phyloP scores from a whole-genome alignment of 2,329 filamentous ascomycete species.

The Emydomyces testavorans region DNA sequence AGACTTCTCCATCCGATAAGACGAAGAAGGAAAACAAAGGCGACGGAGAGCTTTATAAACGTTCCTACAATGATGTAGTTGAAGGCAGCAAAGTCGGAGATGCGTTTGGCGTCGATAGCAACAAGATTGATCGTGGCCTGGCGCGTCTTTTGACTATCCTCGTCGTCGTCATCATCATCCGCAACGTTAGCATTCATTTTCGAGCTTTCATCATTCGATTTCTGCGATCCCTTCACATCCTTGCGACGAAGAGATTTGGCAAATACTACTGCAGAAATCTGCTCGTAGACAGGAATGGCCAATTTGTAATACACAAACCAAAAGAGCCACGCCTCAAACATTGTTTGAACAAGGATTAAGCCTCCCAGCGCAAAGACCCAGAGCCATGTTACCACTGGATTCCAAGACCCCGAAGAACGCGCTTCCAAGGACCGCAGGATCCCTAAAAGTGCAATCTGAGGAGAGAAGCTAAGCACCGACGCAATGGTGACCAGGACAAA shows the following conservation, averaged over 20 bases:
- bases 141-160: slow-evolving; percentile 45
- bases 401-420: slow-evolving; percentile 36
- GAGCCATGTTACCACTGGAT: slow-evolving; percentile 49
- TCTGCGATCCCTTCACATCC: slow-evolving; percentile 53
- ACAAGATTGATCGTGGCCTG: slow-evolving; percentile 69
- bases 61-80: slow-evolving; percentile 55
- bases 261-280: slow-evolving; percentile 62
- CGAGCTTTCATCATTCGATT: slow-evolving; percentile 26
- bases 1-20: slow-evolving; percentile 63
- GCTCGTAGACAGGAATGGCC: slow-evolving; percentile 54
- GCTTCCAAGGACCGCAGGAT: slow-evolving; percentile 55
- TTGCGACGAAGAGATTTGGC: slow-evolving; percentile 66
- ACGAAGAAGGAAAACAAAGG: slow-evolving; percentile 53
- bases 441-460: slow-evolving; percentile 56
- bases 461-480: slow-evolving; percentile 53
- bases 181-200: slow-evolving; percentile 18
- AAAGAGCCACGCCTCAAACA: slow-evolving; percentile 53
- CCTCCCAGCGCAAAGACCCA: slow-evolving; percentile 56
- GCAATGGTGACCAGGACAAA: slow-evolving; percentile 45
- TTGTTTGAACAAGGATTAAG: slow-evolving; percentile 44
- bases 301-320: slow-evolving; percentile 56
- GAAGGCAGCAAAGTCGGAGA: slow-evolving; percentile 56
- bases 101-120: slow-evolving; percentile 60
- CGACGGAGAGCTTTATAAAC: slow-evolving; percentile 52
- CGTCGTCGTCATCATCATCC: slow-evolving; percentile 25